Evolutionary conservation across 495 filamentous ascomycete species (phyloP).

Genomic region (Hypoxylon trugodes): DNA sequence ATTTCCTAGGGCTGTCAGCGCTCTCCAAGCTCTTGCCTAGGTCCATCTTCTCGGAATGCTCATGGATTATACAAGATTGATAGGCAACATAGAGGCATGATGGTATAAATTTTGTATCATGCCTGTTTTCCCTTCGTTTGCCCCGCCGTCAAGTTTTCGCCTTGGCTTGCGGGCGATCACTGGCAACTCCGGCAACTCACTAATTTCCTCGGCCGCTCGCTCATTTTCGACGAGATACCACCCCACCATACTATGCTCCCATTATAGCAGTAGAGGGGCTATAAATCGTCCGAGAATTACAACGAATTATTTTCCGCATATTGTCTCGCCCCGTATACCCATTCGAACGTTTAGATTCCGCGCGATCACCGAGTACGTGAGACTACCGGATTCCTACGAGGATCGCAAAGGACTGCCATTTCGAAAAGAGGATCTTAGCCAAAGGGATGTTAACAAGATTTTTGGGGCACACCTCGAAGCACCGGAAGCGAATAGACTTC

Average conservation of each 20-base stretch:
- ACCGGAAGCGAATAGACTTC: conserved; percentile 67
- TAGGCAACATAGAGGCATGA: conserved; percentile 25
- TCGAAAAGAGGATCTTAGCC: conserved; percentile 54
- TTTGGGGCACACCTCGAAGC: conserved; percentile 66
- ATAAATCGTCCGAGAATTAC: conserved; percentile 6
- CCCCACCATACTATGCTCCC: conserved; percentile 23
- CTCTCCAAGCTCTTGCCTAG: neutral
- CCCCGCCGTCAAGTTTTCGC: conserved; percentile 40
- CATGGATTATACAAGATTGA: conserved; percentile 20
- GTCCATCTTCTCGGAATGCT: neutral
- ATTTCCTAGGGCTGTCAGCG: conserved; percentile 8
- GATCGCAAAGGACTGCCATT: conserved; percentile 60
- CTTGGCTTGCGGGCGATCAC: conserved; percentile 42
- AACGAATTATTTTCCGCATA: conserved; percentile 9
- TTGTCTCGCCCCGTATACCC: conserved; percentile 29
- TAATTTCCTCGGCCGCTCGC: conserved; percentile 22
- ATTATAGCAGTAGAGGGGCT: conserved; percentile 29
- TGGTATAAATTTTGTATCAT: conserved; percentile 41
- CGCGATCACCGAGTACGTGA: conserved; percentile 51
- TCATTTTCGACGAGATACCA: conserved; percentile 31
- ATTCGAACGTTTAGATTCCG: conserved; percentile 42
- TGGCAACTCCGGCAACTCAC: conserved; percentile 31
- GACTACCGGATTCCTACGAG: conserved; percentile 56
- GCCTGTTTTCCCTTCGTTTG: conserved; percentile 35
- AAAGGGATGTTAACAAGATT: conserved; percentile 65